Conservation (phyloP, 495 filamentous ascomycete species). For the Podospora bellae-mahoneyi region DNA sequence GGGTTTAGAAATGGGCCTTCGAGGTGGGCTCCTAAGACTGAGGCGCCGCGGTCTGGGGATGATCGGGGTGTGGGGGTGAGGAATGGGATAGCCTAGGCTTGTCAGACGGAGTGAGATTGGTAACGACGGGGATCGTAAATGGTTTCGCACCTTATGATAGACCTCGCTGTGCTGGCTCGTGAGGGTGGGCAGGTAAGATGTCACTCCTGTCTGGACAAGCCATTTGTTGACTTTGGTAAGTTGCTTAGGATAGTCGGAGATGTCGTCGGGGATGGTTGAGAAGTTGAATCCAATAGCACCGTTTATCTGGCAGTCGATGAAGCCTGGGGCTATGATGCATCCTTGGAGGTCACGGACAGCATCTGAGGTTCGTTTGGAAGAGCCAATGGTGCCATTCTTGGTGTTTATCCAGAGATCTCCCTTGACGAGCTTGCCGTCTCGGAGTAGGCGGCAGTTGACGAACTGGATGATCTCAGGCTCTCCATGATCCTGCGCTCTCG, state of each 20-base stretch:
- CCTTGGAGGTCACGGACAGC: slow-evolving; percentile 67
- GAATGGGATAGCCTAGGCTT: slow-evolving; percentile 59
- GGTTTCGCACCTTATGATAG: slow-evolving; percentile 54
- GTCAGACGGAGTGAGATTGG: not conserved
- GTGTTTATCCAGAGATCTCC: slow-evolving; percentile 77
- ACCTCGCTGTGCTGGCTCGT: slow-evolving; percentile 65
- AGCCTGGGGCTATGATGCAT: slow-evolving; percentile 72
- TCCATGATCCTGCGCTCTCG: not conserved
- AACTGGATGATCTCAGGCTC: slow-evolving; percentile 67
- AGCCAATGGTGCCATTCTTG: slow-evolving; percentile 68
- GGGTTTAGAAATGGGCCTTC: slow-evolving; percentile 81
- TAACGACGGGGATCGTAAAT: not conserved
- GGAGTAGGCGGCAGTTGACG: slow-evolving; percentile 73
- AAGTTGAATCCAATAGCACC: slow-evolving; percentile 86
- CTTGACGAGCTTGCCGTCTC: slow-evolving; percentile 57
- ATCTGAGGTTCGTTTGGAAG: slow-evolving; percentile 48
- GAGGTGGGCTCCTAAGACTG: slow-evolving; percentile 78
- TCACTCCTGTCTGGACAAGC: slow-evolving; percentile 73
- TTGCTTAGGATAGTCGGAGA: slow-evolving; percentile 62
- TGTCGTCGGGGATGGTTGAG: slow-evolving; percentile 63
- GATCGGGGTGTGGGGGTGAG: slow-evolving; percentile 60
- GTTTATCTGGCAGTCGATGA: slow-evolving; percentile 85
- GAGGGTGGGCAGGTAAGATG: slow-evolving; percentile 77
- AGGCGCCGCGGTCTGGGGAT: slow-evolving; percentile 56
- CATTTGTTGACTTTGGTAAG: slow-evolving; percentile 63